These are phyloP conservation scores for Fusarium newnesense DNA, from an alignment of 2,329 filamentous ascomycete species.

Conservation along the genomic window DNA sequence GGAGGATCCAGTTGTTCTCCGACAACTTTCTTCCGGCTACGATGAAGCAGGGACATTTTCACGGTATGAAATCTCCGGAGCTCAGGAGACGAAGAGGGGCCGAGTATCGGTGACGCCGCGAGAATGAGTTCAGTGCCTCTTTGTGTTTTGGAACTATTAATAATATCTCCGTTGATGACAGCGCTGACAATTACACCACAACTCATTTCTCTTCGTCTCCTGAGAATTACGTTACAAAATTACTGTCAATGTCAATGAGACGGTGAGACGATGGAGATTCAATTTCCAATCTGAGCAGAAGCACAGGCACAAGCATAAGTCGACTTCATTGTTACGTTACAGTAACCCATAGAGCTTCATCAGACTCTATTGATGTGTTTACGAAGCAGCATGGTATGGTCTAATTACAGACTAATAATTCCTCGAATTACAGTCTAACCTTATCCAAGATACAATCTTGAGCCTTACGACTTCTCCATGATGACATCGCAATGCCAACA, in stretches of 20 bases:
- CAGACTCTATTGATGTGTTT: not conserved
- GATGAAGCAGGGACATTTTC: conserved; percentile 23
- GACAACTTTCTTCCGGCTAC: conserved; percentile 4
- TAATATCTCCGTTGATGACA: conserved; percentile 27
- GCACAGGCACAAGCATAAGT: not conserved
- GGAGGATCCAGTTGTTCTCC: not conserved
- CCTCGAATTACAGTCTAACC: not conserved
- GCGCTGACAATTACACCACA: conserved; percentile 29
- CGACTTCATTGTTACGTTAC: not conserved
- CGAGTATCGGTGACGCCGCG: conserved; percentile 31
- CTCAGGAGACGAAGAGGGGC: conserved; percentile 28
- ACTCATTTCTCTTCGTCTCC: conserved; percentile 27
- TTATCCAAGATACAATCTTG: not conserved
- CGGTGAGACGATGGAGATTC: not conserved
- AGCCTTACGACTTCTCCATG: not conserved
- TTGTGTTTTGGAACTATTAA: conserved; percentile 11
- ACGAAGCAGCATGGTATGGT: not conserved
- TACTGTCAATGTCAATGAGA: not conserved
- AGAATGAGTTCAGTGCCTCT: conserved; percentile 10
- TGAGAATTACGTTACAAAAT: not conserved
- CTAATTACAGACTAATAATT: not conserved
- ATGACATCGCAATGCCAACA: not conserved
- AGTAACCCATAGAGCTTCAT: not conserved
- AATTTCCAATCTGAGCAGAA: not conserved
- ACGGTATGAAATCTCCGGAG: conserved; percentile 24